A percentile compares a stretch with the other conserved stretches of the same genome.
These are phyloP conservation scores for Corymbia citriodora DNA, from an alignment of 441 rosid species.

Conservation along the genomic window DNA sequence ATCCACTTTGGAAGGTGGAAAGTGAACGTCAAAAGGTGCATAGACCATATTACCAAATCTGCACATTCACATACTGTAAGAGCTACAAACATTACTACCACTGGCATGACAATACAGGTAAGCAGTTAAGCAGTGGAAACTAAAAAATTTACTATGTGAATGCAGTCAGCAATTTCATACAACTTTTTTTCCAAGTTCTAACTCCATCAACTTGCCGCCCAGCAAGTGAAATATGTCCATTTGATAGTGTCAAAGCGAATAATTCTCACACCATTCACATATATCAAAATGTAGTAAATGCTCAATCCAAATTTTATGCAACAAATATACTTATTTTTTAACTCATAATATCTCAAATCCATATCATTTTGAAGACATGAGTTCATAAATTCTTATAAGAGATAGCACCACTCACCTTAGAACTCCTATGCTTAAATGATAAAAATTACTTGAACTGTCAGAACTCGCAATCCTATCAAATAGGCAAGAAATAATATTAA, in stretches of 20 bases:
- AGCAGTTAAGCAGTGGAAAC: background rate
- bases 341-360: too few relatives aligned
- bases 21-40: slow-evolving; percentile 84
- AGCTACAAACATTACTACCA: background rate
- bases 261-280: too few relatives aligned
- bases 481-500: too few relatives aligned
- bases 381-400: too few relatives aligned
- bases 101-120: background rate
- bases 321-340: too few relatives aligned
- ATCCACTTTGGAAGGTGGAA: slow-evolving; percentile 84
- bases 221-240: background rate
- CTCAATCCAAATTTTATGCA: too few relatives aligned
- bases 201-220: background rate
- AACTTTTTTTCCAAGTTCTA: background rate
- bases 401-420: too few relatives aligned
- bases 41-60: slow-evolving; percentile 96
- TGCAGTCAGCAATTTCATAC: background rate
- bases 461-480: too few relatives aligned
- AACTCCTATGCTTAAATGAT: too few relatives aligned
- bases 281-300: too few relatives aligned
- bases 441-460: too few relatives aligned
- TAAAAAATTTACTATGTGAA: background rate
- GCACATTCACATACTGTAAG: slow-evolving; percentile 17
- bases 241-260: background rate
- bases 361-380: too few relatives aligned